Conservation (phyloP, 352 stramenopile genomes). For the Globisporangium heterothallicum region DNA sequence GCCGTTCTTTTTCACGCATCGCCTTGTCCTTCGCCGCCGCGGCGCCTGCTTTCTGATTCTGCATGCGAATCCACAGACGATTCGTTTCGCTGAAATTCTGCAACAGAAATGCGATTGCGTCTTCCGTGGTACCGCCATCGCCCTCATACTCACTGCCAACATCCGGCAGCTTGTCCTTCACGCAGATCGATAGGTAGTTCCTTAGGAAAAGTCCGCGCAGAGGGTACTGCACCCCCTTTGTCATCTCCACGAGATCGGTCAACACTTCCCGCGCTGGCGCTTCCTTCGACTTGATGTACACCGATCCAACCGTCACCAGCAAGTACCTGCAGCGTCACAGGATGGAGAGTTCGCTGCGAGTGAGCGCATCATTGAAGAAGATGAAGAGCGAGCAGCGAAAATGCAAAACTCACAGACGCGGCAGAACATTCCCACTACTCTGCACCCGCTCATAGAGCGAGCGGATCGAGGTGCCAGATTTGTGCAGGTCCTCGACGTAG, state of each 20-base stretch:
- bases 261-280: slow-evolving; percentile 88
- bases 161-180: slow-evolving; percentile 95
- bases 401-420: slow-evolving; percentile 65
- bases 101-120: slow-evolving; percentile 96
- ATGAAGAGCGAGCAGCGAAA: no score
- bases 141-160: slow-evolving; percentile 63
- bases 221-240: slow-evolving; percentile 98
- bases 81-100: slow-evolving; percentile 98
- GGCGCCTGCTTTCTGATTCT: slow-evolving; percentile 73
- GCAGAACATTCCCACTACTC: slow-evolving; percentile 94
- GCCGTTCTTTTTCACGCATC: slow-evolving; percentile 75
- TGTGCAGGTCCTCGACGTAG: slow-evolving; percentile 87
- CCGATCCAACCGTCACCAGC: slow-evolving; percentile 94
- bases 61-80: slow-evolving; percentile 98
- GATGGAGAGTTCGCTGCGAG: no score
- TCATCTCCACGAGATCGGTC: slow-evolving; percentile 97
- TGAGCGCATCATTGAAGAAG: no score
- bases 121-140: slow-evolving; percentile 55
- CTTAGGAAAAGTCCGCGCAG: slow-evolving; percentile 97
- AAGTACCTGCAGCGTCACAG: slow-evolving; percentile 74
- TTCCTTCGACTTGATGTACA: slow-evolving; percentile 90
- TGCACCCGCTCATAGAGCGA: slow-evolving; percentile 95
- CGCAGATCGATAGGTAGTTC: slow-evolving; percentile 91
- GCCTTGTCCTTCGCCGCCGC: slow-evolving; percentile 69
- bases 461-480: slow-evolving; percentile 77